Conservation (phyloP, 305 asterid genomes). For the Fraxinus baroniana region DNA sequence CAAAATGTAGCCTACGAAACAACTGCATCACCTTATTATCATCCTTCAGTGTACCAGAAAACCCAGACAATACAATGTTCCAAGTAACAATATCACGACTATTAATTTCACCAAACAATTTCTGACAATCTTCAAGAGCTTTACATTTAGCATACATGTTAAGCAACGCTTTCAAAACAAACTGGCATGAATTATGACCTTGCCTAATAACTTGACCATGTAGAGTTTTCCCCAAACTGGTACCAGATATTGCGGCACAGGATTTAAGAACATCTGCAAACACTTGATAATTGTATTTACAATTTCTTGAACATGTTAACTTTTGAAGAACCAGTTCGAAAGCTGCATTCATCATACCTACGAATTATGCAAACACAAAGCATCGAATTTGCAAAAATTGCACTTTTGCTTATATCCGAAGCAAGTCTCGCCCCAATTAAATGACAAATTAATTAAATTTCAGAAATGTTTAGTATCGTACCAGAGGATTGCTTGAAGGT, state of each 20-base stretch:
- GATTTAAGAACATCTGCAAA: conserved; percentile 60
- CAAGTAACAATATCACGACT: conserved; percentile 60
- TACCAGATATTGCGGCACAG: conserved; percentile 50
- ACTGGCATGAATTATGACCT: conserved; percentile 55
- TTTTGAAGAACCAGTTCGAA: conserved; percentile 40
- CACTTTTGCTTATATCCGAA: background rate
- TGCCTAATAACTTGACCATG: conserved; percentile 60
- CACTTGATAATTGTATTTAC: conserved; percentile 40
- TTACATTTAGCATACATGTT: conserved; percentile 88
- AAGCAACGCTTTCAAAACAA: conserved; percentile 66
- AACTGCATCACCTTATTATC: conserved; percentile 48
- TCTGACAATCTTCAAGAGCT: conserved; percentile 55
- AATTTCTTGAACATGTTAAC: conserved; percentile 28
- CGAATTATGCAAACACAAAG: background rate
- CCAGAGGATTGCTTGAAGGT: background rate
- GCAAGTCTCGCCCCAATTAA: background rate
- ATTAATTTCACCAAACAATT: conserved; percentile 47
- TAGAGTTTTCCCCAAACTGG: conserved; percentile 51
- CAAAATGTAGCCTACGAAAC: conserved; percentile 47
- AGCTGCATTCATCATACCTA: conserved; percentile 40
- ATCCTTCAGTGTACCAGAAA: conserved; percentile 49
- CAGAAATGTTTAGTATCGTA: background rate
- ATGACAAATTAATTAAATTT: background rate
- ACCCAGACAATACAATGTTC: conserved; percentile 82
- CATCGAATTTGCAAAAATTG: background rate